Evolutionary conservation across 805 yeast species (phyloP).

Genomic region (Pichia nanzhaoensis): DNA sequence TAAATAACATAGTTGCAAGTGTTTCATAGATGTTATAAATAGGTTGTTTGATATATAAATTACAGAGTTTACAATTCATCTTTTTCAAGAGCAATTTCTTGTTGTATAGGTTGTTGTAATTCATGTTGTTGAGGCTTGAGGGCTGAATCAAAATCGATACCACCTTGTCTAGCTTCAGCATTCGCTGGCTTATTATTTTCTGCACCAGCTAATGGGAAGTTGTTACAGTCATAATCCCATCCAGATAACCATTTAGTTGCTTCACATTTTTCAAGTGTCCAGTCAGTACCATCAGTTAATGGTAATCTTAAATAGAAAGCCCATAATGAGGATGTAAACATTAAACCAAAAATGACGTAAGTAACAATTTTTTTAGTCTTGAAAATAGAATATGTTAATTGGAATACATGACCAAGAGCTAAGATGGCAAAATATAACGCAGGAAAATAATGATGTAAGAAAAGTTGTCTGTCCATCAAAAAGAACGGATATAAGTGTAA

Average conservation of each 20-base stretch:
- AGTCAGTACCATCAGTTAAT: slow-evolving; percentile 66
- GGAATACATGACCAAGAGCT: slow-evolving; percentile 30
- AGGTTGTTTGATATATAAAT: not conserved
- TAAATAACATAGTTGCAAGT: too few relatives aligned
- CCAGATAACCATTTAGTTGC: slow-evolving; percentile 48
- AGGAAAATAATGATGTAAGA: slow-evolving; percentile 90
- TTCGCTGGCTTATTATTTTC: slow-evolving; percentile 6
- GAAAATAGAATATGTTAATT: slow-evolving; percentile 26
- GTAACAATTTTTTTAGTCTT: slow-evolving; percentile 38
- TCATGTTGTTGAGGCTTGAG: slow-evolving; percentile 9
- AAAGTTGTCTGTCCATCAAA: slow-evolving; percentile 88
- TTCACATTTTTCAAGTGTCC: slow-evolving; percentile 69
- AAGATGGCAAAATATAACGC: slow-evolving; percentile 69
- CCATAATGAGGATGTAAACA: slow-evolving; percentile 43
- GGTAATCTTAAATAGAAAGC: slow-evolving; percentile 64
- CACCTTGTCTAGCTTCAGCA: slow-evolving; percentile 9
- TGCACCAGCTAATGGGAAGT: slow-evolving; percentile 34
- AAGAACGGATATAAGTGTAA: slow-evolving; percentile 69
- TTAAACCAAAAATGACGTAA: slow-evolving; percentile 38
- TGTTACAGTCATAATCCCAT: slow-evolving; percentile 88
- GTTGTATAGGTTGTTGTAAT: slow-evolving; percentile 1
- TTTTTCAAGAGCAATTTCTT: not conserved
- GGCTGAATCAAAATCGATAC: slow-evolving; percentile 18
- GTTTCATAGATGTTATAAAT: too few relatives aligned
- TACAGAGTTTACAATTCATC: slow-evolving; percentile 7